phyloP scores from a whole-genome alignment of 208 protist genomes.

The Borovskyia barvae region DNA sequence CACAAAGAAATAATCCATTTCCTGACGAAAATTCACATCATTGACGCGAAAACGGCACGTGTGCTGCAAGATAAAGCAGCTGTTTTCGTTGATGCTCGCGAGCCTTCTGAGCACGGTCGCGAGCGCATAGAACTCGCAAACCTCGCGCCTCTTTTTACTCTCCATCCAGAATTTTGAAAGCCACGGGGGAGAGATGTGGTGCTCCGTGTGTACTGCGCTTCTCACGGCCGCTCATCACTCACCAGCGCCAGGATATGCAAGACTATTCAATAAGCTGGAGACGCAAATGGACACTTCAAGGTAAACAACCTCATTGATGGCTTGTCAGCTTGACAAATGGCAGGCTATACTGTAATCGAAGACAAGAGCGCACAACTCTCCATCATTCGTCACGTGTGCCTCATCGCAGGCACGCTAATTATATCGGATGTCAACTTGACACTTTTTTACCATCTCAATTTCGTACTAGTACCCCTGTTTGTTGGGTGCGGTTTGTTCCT shows the following conservation, averaged over 20 bases:
- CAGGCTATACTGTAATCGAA: slow-evolving; percentile 27
- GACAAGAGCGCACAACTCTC: slow-evolving; percentile 39
- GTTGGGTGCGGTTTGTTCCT: slow-evolving; percentile 42
- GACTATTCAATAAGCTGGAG: slow-evolving; percentile 8
- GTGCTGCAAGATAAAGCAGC: slow-evolving; percentile 17
- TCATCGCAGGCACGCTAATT: slow-evolving; percentile 47
- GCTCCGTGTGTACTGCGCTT: slow-evolving; percentile 39
- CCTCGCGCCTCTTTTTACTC: slow-evolving; percentile 26
- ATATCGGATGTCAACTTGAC: slow-evolving; percentile 29
- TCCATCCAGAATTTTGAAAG: slow-evolving; percentile 32
- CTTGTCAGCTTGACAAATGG: slow-evolving; percentile 38
- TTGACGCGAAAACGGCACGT: slow-evolving; percentile 22
- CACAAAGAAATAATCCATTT: not conserved
- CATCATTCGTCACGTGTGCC: slow-evolving; percentile 48
- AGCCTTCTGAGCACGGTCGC: slow-evolving; percentile 36
- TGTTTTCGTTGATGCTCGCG: slow-evolving; percentile 47
- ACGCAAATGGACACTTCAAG: slow-evolving; percentile 13
- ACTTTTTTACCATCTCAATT: slow-evolving; percentile 28
- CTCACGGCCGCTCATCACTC: slow-evolving; percentile 34
- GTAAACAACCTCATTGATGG: slow-evolving; percentile 39
- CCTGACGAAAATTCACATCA: slow-evolving; percentile 10
- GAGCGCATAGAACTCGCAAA: slow-evolving; percentile 40
- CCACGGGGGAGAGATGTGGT: slow-evolving; percentile 12
- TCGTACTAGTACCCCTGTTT: slow-evolving; percentile 34
- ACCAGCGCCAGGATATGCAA: slow-evolving; percentile 10